Percentiles rank a stretch among this genome's conserved stretches.
Conservation (phyloP, 495 filamentous ascomycete species). For the Cercophora sp. region DNA sequence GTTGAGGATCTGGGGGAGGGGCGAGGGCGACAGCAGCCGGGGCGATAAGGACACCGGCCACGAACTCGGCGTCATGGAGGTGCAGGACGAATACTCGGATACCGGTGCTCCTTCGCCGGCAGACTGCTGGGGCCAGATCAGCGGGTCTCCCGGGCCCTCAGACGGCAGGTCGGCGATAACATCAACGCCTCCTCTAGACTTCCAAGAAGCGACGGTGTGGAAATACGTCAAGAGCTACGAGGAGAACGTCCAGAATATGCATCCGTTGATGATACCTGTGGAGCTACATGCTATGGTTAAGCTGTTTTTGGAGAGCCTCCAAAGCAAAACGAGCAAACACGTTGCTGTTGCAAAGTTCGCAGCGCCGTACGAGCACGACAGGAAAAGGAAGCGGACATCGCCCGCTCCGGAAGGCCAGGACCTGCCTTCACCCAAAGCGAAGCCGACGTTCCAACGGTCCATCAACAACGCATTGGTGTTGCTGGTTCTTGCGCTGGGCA, state of each 20-base stretch:
- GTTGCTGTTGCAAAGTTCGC: slow-evolving; percentile 27
- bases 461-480: slow-evolving; percentile 74
- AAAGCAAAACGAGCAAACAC: slow-evolving; percentile 19
- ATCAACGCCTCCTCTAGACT: slow-evolving; percentile 52
- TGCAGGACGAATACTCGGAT: slow-evolving; percentile 42
- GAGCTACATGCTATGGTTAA: slow-evolving; percentile 49
- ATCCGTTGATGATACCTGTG: slow-evolving; percentile 69
- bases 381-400: slow-evolving; percentile 61
- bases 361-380: slow-evolving; percentile 31
- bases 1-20: slow-evolving; percentile 71
- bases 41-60: slow-evolving; percentile 27
- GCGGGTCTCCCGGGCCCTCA: slow-evolving; percentile 36
- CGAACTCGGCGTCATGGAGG: slow-evolving; percentile 26
- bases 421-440: slow-evolving; percentile 30
- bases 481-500: slow-evolving; percentile 79
- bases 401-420: slow-evolving; percentile 36
- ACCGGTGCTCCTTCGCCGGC: slow-evolving; percentile 45
- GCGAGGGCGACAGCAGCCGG: slow-evolving; percentile 59
- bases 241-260: slow-evolving; percentile 77
- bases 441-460: slow-evolving; percentile 50
- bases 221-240: slow-evolving; percentile 68
- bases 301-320: slow-evolving; percentile 41
- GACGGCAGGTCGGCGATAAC: slow-evolving; percentile 48
- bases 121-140: slow-evolving; percentile 48
- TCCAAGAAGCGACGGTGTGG: slow-evolving; percentile 58